Conservation (phyloP, 768 basidiomycete genomes). For the Macrolepiota dolichaula region DNA sequence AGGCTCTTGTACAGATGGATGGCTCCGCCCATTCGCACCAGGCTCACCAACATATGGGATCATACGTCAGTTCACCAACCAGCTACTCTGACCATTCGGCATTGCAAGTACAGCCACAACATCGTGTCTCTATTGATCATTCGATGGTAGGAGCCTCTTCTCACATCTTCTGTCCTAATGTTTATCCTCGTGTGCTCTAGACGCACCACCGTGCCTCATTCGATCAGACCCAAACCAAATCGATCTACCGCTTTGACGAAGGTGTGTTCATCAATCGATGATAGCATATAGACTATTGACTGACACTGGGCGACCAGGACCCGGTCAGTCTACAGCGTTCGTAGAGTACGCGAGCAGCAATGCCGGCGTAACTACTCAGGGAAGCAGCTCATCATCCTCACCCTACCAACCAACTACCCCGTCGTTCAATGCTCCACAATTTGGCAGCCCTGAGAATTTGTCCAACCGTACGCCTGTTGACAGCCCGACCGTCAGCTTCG, state of each 20-base stretch:
- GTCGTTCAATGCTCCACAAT: background rate
- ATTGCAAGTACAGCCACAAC: background rate
- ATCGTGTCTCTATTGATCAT: background rate
- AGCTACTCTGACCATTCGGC: background rate
- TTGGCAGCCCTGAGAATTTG: slow-evolving; percentile 1
- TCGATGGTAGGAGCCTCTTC: background rate
- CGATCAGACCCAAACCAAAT: slow-evolving; percentile 1
- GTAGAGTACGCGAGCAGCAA: background rate
- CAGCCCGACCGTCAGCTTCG: slow-evolving; percentile 1
- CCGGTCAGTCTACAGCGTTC: background rate
- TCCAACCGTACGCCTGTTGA: background rate
- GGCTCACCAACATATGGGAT: background rate
- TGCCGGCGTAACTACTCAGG: background rate
- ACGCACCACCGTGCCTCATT: background rate
- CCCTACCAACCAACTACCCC: background rate
- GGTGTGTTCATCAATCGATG: background rate
- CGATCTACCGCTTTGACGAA: slow-evolving; percentile 8
- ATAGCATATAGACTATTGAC: background rate
- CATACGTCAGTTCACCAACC: background rate
- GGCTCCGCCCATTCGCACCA: background rate
- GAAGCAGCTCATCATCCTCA: slow-evolving; percentile 1
- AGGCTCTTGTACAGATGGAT: background rate
- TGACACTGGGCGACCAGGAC: background rate
- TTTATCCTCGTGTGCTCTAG: background rate
- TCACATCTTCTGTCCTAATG: background rate